Evolutionary conservation across 352 stramenopile species (phyloP).

Genomic region (Globisporangium polare): DNA sequence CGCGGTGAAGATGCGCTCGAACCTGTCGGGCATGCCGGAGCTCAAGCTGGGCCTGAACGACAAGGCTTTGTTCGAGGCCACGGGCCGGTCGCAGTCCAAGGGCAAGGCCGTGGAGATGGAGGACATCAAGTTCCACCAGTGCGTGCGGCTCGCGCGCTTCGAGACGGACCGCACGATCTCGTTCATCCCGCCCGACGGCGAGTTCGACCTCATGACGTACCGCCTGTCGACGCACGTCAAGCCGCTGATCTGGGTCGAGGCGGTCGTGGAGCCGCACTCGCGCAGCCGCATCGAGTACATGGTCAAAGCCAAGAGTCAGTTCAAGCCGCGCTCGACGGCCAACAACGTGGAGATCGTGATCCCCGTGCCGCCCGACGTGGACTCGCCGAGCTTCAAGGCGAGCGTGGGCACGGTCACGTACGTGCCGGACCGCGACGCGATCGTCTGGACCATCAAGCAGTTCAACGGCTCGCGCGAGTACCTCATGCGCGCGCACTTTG

Average conservation of each 20-base stretch:
- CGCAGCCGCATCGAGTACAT: constrained; percentile 98
- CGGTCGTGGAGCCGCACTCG: constrained; percentile 97
- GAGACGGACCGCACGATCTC: constrained; percentile 99
- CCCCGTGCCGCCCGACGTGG: constrained; percentile 97
- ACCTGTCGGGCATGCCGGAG: constrained; percentile 98
- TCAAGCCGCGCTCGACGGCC: constrained; percentile 97
- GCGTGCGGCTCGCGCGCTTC: constrained; percentile 97
- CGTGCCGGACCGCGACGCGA: constrained; percentile 96
- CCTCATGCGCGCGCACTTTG: constrained; percentile 99
- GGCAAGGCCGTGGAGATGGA: constrained; percentile 99
- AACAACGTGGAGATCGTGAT: constrained; percentile 99
- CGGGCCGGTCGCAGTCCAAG: constrained; percentile 80
- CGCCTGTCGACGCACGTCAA: constrained; percentile 98
- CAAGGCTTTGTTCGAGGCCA: constrained; percentile 99
- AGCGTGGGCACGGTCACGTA: constrained; percentile 98
- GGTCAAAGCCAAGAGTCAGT: constrained; percentile 98
- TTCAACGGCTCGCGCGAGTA: constrained; percentile 98
- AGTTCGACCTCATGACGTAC: constrained; percentile 99
- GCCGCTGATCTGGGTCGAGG: constrained; percentile 98
- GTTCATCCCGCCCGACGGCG: constrained; percentile 99
- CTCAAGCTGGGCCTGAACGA: constrained; percentile 99
- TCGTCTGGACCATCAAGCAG: constrained; percentile 99
- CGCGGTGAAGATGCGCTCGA: constrained; percentile 98
- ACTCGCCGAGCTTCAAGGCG: constrained; percentile 98
- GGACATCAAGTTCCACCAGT: constrained; percentile 99